Evolutionary conservation across 2,329 filamentous ascomycete species (phyloP).

Genomic region (Chaetomiaceae sp.): DNA sequence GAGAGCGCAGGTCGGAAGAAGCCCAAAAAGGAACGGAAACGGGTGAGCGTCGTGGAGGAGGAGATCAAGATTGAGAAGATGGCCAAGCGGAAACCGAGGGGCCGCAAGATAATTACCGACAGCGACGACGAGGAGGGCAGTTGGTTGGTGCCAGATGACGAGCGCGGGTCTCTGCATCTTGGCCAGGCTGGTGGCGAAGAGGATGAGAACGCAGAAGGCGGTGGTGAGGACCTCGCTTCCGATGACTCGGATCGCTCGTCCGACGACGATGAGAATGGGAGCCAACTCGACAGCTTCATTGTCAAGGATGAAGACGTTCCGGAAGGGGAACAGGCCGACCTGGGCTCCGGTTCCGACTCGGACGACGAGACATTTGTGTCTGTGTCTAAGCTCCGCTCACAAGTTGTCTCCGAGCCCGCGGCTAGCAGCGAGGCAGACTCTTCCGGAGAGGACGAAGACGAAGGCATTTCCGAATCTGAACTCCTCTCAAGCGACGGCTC

Average conservation of each 20-base stretch:
- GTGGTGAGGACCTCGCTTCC: slow-evolving; percentile 69
- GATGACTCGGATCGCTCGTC: slow-evolving; percentile 59
- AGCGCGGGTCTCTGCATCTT: slow-evolving; percentile 55
- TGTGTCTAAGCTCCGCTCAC: slow-evolving; percentile 32
- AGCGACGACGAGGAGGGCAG: slow-evolving; percentile 66
- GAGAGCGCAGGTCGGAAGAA: slow-evolving; percentile 37
- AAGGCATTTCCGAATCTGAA: slow-evolving; percentile 19
- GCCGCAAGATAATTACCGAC: slow-evolving; percentile 54
- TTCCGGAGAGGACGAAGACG: slow-evolving; percentile 27
- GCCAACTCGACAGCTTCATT: slow-evolving; percentile 50
- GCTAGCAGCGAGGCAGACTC: slow-evolving; percentile 29
- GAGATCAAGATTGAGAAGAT: slow-evolving; percentile 30
- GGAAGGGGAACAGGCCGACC: slow-evolving; percentile 19
- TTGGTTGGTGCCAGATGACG: slow-evolving; percentile 69
- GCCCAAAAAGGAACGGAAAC: slow-evolving; percentile 32
- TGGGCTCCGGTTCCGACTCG: slow-evolving; percentile 22
- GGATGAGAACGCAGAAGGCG: slow-evolving; percentile 82
- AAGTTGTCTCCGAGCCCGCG: slow-evolving; percentile 30
- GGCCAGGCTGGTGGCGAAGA: slow-evolving; percentile 78
- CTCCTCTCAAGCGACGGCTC: slow-evolving; percentile 14
- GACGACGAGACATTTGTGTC: slow-evolving; percentile 35
- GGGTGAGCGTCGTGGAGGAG: slow-evolving; percentile 29
- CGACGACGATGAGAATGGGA: slow-evolving; percentile 47
- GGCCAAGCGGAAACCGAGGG: slow-evolving; percentile 35
- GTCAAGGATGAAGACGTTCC: slow-evolving; percentile 43